Conservation (phyloP, 2,329 filamentous ascomycete species). For the Bimuria novae-zelandiae region DNA sequence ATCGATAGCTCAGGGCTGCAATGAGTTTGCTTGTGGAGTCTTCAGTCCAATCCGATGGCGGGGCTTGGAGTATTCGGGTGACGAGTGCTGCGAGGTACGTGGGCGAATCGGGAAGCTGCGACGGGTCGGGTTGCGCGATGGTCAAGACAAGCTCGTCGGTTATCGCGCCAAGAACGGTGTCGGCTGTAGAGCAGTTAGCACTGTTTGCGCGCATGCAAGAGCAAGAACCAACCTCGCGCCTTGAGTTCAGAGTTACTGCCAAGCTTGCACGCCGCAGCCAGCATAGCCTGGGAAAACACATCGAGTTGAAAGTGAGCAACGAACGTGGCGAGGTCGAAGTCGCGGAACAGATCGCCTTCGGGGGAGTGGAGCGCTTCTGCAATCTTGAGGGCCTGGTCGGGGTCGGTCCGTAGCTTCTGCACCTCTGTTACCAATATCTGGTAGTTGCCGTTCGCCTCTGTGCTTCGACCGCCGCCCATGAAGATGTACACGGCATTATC, state of each 20-base stretch:
- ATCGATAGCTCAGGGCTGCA: constrained; percentile 66
- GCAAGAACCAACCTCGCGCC: constrained; percentile 73
- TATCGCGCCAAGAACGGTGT: constrained; percentile 84
- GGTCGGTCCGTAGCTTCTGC: constrained; percentile 79
- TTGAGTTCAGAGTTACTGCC: constrained; percentile 81
- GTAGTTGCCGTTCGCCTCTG: constrained; percentile 80
- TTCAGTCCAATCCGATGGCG: constrained; percentile 83
- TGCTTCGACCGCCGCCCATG: constrained; percentile 72
- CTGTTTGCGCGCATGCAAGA: not conserved
- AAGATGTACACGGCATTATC: constrained; percentile 93
- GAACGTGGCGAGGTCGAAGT: constrained; percentile 95
- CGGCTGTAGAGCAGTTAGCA: constrained; percentile 62
- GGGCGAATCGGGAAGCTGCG: constrained; percentile 67
- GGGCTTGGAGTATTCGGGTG: constrained; percentile 84
- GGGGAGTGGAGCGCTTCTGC: constrained; percentile 89
- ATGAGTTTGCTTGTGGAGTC: constrained; percentile 70
- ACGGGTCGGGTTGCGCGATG: constrained; percentile 63
- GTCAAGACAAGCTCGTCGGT: constrained; percentile 77
- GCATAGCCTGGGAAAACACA: constrained; percentile 81
- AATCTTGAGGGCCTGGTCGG: constrained; percentile 84
- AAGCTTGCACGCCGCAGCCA: constrained; percentile 86
- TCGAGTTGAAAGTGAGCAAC: constrained; percentile 96
- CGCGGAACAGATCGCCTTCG: constrained; percentile 90
- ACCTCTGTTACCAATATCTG: constrained; percentile 82
- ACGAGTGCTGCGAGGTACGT: constrained; percentile 78